Conservation (phyloP, 352 stramenopile genomes). For the Thalassiosira pacifica region DNA sequence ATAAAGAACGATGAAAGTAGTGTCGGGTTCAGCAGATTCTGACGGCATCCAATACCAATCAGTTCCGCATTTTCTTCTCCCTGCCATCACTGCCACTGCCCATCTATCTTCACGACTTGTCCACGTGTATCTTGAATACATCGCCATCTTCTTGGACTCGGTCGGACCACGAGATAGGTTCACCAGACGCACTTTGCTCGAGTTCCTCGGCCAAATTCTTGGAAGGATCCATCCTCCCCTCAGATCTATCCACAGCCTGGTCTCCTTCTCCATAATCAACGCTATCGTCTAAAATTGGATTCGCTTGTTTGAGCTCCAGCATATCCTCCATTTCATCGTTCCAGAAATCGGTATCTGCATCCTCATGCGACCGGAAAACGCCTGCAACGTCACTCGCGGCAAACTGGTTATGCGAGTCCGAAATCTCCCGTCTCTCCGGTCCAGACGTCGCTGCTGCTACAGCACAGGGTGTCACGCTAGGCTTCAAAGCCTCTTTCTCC, state of each 20-base stretch:
- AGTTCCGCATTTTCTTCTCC: neutral
- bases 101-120: neutral
- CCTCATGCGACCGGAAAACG: slow-evolving; percentile 13
- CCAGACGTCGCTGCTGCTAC: neutral
- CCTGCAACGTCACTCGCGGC: neutral
- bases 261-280: slow-evolving; percentile 14
- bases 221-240: neutral
- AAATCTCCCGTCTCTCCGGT: neutral
- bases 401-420: neutral
- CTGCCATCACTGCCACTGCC: neutral
- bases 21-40: neutral
- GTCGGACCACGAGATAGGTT: slow-evolving; percentile 10
- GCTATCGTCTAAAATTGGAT: slow-evolving; percentile 25
- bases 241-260: neutral
- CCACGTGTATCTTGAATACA: slow-evolving; percentile 8
- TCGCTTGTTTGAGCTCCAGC: slow-evolving; percentile 38
- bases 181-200: neutral
- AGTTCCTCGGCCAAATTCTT: neutral
- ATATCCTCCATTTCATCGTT: slow-evolving; percentile 48
- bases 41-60: slow-evolving; percentile 26
- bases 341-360: slow-evolving; percentile 21
- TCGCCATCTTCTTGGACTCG: slow-evolving; percentile 2
- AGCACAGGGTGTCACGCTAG: neutral
- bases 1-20: no score
- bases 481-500: slow-evolving; percentile 21